Evolutionary conservation across 495 filamentous ascomycete genomes (phyloP).

Genomic region (Xylaria nigripes): DNA sequence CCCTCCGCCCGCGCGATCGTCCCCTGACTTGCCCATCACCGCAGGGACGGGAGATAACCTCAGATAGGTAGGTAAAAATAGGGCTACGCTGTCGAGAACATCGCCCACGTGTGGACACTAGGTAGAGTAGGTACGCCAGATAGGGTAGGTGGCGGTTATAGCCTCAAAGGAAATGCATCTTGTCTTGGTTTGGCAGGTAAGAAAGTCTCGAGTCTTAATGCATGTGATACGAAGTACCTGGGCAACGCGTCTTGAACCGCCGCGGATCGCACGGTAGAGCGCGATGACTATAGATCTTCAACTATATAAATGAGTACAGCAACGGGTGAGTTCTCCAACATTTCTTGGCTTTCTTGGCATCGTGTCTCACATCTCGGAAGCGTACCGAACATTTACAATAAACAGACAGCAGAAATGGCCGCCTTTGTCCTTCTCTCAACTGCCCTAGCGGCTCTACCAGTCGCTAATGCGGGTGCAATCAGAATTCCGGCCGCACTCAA

Average conservation of each 20-base stretch:
- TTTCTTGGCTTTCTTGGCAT: conserved; percentile 1
- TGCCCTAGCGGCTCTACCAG: conserved; percentile 6
- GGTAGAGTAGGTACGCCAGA: too few relatives aligned
- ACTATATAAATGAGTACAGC: too few relatives aligned
- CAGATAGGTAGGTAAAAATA: not conserved
- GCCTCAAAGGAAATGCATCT: too few relatives aligned
- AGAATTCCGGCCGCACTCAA: too few relatives aligned
- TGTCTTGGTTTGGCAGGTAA: conserved; percentile 9
- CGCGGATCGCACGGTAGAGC: not conserved
- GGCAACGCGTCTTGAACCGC: not conserved
- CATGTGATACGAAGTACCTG: not conserved
- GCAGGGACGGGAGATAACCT: not conserved
- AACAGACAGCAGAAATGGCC: not conserved
- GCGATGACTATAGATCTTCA: too few relatives aligned
- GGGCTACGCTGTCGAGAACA: not conserved
- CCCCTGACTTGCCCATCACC: not conserved
- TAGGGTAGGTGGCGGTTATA: too few relatives aligned
- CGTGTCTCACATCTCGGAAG: not conserved
- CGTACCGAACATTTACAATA: too few relatives aligned
- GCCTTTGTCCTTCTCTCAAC: not conserved
- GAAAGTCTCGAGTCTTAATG: not conserved
- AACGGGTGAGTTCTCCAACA: too few relatives aligned
- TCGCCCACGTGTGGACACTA: too few relatives aligned
- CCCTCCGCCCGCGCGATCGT: not conserved
- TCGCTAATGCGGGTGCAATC: not conserved